Conservation (phyloP, 140 eudicot genomes). For the Anethum foeniculum region DNA sequence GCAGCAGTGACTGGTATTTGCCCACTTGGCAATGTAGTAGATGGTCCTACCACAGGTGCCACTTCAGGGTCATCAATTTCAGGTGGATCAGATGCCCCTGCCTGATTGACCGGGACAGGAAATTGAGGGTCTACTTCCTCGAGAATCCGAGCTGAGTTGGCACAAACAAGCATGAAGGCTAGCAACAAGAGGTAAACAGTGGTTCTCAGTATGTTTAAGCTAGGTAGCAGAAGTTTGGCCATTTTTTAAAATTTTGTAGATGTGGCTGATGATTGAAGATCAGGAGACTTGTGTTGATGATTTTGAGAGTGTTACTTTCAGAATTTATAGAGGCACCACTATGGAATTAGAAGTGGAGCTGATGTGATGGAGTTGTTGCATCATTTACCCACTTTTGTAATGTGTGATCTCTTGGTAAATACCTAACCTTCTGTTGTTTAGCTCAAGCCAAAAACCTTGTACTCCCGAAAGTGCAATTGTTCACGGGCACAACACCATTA, state of each 20-base stretch:
- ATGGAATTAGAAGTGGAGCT: neutral
- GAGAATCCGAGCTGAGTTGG: slow-evolving; percentile 48
- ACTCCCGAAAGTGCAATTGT: neutral
- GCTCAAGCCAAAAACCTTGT: neutral
- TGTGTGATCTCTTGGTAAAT: neutral
- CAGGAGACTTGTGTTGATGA: neutral
- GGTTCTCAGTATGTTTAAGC: slow-evolving; percentile 24
- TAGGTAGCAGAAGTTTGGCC: slow-evolving; percentile 27
- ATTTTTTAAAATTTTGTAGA: slow-evolving; percentile 21
- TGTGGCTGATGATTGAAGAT: neutral
- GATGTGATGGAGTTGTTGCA: neutral
- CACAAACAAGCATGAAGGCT: slow-evolving; percentile 33
- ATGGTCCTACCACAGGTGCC: slow-evolving; percentile 30
- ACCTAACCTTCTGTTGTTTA: neutral
- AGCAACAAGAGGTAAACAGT: slow-evolving; percentile 49
- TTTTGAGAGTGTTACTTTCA: neutral
- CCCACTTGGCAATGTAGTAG: slow-evolving; percentile 47
- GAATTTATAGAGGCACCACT: neutral
- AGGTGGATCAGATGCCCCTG: slow-evolving; percentile 20
- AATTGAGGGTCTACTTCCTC: slow-evolving; percentile 28
- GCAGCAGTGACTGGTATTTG: slow-evolving; percentile 26
- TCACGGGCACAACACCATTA: too few species aligned
- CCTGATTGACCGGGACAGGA: slow-evolving; percentile 28
- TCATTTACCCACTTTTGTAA: neutral
- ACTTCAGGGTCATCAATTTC: slow-evolving; percentile 17